Percentiles rank a stretch among this genome's conserved stretches.
phyloP scores from a whole-genome alignment of 768 basidiomycete species.

The Guyanaporus albipodus region DNA sequence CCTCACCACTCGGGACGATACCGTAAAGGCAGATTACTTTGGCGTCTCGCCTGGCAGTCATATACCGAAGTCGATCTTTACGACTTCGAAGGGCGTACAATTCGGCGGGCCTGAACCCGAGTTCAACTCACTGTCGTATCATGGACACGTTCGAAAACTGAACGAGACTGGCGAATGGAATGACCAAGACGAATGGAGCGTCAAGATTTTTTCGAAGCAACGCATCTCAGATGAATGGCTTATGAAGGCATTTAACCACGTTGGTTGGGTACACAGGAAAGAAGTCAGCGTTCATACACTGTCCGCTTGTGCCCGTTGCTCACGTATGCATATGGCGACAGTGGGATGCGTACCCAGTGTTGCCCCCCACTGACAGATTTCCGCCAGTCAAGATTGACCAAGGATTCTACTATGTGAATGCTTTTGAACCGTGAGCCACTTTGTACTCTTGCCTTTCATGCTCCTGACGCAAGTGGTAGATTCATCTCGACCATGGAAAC shows the following conservation, averaged over 20 bases:
- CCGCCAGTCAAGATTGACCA: constrained; percentile 74
- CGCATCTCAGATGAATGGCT: constrained; percentile 69
- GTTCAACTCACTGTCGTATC: constrained; percentile 87
- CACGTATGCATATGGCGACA: constrained; percentile 24
- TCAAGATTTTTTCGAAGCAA: constrained; percentile 83
- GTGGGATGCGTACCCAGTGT: constrained; percentile 80
- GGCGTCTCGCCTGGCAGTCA: constrained; percentile 40
- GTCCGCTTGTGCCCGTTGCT: constrained; percentile 3
- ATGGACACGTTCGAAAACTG: constrained; percentile 44
- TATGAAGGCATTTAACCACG: constrained; percentile 57
- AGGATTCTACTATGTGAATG: constrained; percentile 87
- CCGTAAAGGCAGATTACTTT: constrained; percentile 67
- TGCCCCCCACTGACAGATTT: constrained; percentile 62
- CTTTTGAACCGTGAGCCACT: constrained; percentile 77
- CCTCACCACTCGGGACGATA: constrained; percentile 68
- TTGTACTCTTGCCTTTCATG: not conserved
- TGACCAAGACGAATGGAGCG: constrained; percentile 51
- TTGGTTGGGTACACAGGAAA: constrained; percentile 82
- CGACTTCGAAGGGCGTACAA: constrained; percentile 60
- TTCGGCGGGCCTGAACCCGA: constrained; percentile 60
- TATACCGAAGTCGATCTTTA: constrained; percentile 66
- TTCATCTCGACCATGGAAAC: constrained; percentile 95
- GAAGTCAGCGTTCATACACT: constrained; percentile 42
- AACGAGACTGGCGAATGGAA: constrained; percentile 21
- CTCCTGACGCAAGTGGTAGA: constrained; percentile 32